Evolutionary conservation across 768 basidiomycete genomes (phyloP), one percentile per base, ranked within the genome.

Genomic region (Trametes cingulata): DNA sequence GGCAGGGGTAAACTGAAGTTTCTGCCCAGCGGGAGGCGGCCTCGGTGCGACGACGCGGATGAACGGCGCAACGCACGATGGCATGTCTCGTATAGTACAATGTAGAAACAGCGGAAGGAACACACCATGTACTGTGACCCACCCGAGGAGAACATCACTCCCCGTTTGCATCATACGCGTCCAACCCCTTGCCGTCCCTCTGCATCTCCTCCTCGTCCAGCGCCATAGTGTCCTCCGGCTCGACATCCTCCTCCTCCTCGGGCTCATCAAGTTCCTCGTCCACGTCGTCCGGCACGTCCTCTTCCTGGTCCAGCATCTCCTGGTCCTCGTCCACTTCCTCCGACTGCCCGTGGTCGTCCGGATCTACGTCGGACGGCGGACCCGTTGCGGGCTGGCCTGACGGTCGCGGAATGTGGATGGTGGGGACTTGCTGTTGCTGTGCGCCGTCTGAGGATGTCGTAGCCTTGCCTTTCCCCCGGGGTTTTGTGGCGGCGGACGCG

Each of bases 121-220:
- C 29, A 33, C 29, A 33, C 29, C 29, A 33, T 10, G 29, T 33
- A 33, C 29, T 33, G 29, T 10, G 29, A 10, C 29, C 29, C 29
- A 10, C 29, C 6, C 22, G 6, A 40, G 4, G 5, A 14, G n/a
- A n/a, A 14, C 6, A 40, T 39, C 22, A 37, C 19, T 24, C 29
- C 20, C 9, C 35, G 0, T 51, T n/a, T 13, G 36, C 42, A 14
- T 61, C 45, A 5, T 58, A 49, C 1, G 73, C 74, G 2, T 80
- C 80, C 27, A 78, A 64, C 12, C 73, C 77, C 36, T 64, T 62
- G 0, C 71, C 70, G 67, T 83, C 82, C 54, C 51, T 70, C 58
- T 54, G 67, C 36, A 78, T 42, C 58, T 80, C 81, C 42, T 79
- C 75, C n/a, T 76, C 67, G 58, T 84, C 82, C 9, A 81, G 59